Evolutionary conservation across 1,284 basidiomycete genomes (phyloP).

Genomic region (Fomitopsis pinicola): DNA sequence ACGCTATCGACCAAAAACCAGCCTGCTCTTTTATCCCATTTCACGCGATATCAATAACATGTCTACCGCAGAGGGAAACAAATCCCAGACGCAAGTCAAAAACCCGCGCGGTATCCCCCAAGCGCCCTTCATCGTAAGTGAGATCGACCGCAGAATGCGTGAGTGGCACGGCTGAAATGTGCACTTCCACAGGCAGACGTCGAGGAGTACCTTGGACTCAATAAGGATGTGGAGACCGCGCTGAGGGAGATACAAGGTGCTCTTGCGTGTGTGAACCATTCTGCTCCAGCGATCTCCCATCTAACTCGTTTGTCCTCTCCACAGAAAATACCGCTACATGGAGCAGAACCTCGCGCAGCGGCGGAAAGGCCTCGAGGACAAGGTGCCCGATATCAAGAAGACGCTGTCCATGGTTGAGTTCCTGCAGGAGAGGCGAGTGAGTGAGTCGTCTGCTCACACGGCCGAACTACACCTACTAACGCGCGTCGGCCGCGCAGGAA

Average conservation of each 20-base stretch:
- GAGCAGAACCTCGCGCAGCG: slow-evolving; percentile 84
- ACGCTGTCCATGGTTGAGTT: slow-evolving; percentile 89
- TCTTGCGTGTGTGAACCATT: slow-evolving; percentile 64
- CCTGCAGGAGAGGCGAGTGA: slow-evolving; percentile 67
- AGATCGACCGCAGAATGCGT: not conserved
- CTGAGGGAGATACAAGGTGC: slow-evolving; percentile 90
- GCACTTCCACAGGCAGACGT: slow-evolving; percentile 64
- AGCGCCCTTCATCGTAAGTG: slow-evolving; percentile 90
- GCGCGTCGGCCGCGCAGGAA: slow-evolving; percentile 38
- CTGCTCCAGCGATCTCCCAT: slow-evolving; percentile 8
- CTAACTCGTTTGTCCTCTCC: not conserved
- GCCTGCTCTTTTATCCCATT: too few species aligned
- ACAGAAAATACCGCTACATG: slow-evolving; percentile 99
- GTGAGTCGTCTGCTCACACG: slow-evolving; percentile 20
- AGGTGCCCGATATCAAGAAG: slow-evolving; percentile 96
- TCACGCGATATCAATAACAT: slow-evolving; percentile 4
- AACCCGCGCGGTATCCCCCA: slow-evolving; percentile 93
- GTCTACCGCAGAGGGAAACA: slow-evolving; percentile 6
- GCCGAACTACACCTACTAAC: not conserved
- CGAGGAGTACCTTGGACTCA: slow-evolving; percentile 79
- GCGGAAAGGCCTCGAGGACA: slow-evolving; percentile 79
- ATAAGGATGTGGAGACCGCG: slow-evolving; percentile 76
- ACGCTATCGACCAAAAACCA: too few species aligned
- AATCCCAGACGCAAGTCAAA: slow-evolving; percentile 41
- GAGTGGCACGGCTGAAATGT: not conserved